Conservation (phyloP, 148 eudicot genomes). For the Arctostaphylos glauca region DNA sequence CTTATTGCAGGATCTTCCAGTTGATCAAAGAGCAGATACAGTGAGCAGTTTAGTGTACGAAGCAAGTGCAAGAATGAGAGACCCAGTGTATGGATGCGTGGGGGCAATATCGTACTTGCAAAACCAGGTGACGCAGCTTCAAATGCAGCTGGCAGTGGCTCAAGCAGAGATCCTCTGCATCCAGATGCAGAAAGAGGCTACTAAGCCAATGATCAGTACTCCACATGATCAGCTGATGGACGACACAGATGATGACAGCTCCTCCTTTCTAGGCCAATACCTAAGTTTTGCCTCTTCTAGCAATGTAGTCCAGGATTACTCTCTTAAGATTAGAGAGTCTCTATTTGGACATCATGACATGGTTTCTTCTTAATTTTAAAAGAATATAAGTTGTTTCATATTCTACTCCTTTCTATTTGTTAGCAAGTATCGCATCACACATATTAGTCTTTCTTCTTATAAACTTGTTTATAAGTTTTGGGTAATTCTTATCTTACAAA, state of each 20-base stretch:
- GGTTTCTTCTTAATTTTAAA: background rate
- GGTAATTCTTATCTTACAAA: too few species aligned
- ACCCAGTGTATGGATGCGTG: slow-evolving; percentile 38
- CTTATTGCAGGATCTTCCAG: slow-evolving; percentile 26
- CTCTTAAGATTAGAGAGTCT: background rate
- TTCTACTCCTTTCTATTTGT: background rate
- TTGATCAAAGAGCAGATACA: slow-evolving; percentile 29
- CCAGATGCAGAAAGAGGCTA: slow-evolving; percentile 20
- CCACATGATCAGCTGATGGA: background rate
- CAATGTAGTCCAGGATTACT: slow-evolving; percentile 1
- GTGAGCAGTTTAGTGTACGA: slow-evolving; percentile 34
- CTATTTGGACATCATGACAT: slow-evolving; percentile 8
- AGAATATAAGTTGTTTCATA: background rate
- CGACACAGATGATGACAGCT: background rate
- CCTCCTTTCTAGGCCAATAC: background rate
- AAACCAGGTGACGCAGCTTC: slow-evolving; percentile 26
- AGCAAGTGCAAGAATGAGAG: slow-evolving; percentile 31
- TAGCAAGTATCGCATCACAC: background rate
- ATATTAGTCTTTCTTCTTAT: too few species aligned
- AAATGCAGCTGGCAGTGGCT: slow-evolving; percentile 30
- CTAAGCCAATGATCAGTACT: background rate
- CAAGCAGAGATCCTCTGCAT: slow-evolving; percentile 25
- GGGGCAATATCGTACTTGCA: slow-evolving; percentile 31
- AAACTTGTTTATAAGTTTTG: too few species aligned
- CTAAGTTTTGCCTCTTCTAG: slow-evolving; percentile 8